Evolutionary conservation across 768 basidiomycete species (phyloP).

Genomic region (Termitomyces sp.): DNA sequence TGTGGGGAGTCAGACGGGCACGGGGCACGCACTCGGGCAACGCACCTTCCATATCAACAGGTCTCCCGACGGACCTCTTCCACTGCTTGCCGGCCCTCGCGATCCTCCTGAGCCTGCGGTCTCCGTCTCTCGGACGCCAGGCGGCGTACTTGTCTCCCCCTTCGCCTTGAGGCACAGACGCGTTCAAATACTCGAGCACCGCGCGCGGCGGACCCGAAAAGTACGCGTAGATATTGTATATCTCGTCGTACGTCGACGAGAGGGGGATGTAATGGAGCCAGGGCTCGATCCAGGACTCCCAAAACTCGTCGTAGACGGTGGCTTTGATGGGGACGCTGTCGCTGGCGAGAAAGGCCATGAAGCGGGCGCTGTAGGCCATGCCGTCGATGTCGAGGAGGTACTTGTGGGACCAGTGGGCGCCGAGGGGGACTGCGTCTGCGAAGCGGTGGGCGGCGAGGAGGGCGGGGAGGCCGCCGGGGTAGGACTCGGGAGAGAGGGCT

Average conservation of each 20-base stretch:
- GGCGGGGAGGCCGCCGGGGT: slow-evolving; percentile 71
- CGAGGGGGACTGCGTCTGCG: slow-evolving; percentile 73
- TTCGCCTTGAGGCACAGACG: too few species aligned
- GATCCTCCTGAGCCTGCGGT: slow-evolving; percentile 72
- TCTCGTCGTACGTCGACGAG: slow-evolving; percentile 81
- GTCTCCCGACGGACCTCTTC: slow-evolving; percentile 81
- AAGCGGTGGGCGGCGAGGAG: slow-evolving; percentile 66
- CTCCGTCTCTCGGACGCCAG: slow-evolving; percentile 52
- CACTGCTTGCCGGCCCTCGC: slow-evolving; percentile 92
- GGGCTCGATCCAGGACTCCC: slow-evolving; percentile 88
- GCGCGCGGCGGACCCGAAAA: slow-evolving; percentile 81
- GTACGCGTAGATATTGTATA: slow-evolving; percentile 92
- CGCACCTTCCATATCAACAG: slow-evolving; percentile 90
- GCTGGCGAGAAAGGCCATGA: slow-evolving; percentile 80
- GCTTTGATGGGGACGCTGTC: slow-evolving; percentile 90
- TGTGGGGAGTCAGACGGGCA: slow-evolving; percentile 23
- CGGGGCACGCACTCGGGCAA: slow-evolving; percentile 9
- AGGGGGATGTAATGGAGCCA: slow-evolving; percentile 97
- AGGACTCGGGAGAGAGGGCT: slow-evolving; percentile 62
- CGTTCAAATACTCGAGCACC: slow-evolving; percentile 34
- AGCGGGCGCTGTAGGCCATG: slow-evolving; percentile 91
- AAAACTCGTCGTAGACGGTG: slow-evolving; percentile 90
- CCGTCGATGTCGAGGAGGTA: slow-evolving; percentile 92
- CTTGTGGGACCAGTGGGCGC: slow-evolving; percentile 90
- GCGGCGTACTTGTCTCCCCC: not conserved